Base-by-base conservation (phyloP, 345 rosid species). In the Boechera stricta region DNA sequence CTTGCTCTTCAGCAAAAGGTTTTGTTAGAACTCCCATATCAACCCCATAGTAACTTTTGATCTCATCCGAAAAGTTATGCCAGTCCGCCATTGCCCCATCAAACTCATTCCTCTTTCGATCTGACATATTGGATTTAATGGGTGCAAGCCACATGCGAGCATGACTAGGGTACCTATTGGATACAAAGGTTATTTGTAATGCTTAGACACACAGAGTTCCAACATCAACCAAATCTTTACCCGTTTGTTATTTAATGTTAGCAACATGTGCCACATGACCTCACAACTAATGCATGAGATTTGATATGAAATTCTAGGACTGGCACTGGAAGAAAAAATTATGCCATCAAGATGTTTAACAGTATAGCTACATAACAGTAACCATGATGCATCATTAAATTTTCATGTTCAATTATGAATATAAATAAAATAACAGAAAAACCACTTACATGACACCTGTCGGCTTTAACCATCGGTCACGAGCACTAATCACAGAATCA, bases 71-170 rank as follows among this genome's bases (percentile, higher is more conserved):
- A 82, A 95, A 95, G 71, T 70, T 57, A 78, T 80, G 26, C 99
- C 99, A 95, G 73, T 95, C 97, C n/a, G 86, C 87, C 96, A 95
- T 92, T 62, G 90, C 67, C 79, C 77, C 97, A 64, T 89, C 92
- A 35, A 74, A 89, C 62, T 92, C 97, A 31, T 60, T 82, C 82
- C 64, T 83, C 72, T 89, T 92, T 31, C 86, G 84, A 65, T 92
- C 97, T 15, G 76, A 84, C 83, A 91, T 69, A 18, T 82, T 85
- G 69, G 98, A 85, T 80, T 92, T 86, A 47, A 95, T 82, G 52
- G 99, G 98, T 64, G 93, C 97, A 63, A 95, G 73, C 99, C 99
- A 92, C 94, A 92, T 92, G 58, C 96, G 97, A 69, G 99, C 99
- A 88, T 95, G 99, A 77, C 99, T 95, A 31, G 99, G 98, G 85